Percentiles rank a stretch among this genome's conserved stretches.
Conservation (phyloP, 2,329 filamentous ascomycete species). For the Trichoderma guizhouense region DNA sequence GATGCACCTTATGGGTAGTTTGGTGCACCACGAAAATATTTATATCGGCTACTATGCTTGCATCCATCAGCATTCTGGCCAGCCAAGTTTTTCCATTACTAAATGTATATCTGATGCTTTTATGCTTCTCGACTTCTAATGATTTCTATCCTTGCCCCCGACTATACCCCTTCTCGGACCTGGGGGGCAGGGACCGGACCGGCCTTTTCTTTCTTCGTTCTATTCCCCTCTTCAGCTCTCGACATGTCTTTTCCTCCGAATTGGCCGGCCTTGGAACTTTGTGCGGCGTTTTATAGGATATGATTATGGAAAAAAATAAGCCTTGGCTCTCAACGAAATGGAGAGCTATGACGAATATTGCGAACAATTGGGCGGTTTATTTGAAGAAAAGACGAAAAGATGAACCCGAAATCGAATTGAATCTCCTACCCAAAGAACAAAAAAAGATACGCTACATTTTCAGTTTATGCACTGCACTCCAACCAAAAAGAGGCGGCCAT, state of each 20-base stretch:
- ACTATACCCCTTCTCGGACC: slow-evolving; percentile 13
- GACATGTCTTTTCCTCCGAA: background rate
- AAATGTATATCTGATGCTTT: slow-evolving; percentile 14
- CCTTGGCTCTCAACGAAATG: background rate
- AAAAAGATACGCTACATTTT: background rate
- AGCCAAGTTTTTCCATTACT: background rate
- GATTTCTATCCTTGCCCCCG: background rate
- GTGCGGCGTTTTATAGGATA: slow-evolving; percentile 13
- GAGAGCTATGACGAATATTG: background rate
- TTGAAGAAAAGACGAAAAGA: background rate
- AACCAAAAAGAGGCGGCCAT: background rate
- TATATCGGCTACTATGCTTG: background rate
- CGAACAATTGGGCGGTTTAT: background rate
- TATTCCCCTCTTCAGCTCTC: background rate
- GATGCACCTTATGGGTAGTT: background rate
- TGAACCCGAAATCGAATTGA: background rate
- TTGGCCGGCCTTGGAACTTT: background rate
- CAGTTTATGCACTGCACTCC: background rate
- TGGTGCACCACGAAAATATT: background rate
- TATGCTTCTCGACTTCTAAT: slow-evolving; percentile 9
- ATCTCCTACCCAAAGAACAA: background rate
- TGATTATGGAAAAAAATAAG: background rate
- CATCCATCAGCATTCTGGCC: background rate
- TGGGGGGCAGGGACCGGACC: background rate
- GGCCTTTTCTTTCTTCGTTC: background rate